These are phyloP conservation scores for Murraya paniculata DNA, from an alignment of 345 rosid genomes.

Conservation along the genomic window DNA sequence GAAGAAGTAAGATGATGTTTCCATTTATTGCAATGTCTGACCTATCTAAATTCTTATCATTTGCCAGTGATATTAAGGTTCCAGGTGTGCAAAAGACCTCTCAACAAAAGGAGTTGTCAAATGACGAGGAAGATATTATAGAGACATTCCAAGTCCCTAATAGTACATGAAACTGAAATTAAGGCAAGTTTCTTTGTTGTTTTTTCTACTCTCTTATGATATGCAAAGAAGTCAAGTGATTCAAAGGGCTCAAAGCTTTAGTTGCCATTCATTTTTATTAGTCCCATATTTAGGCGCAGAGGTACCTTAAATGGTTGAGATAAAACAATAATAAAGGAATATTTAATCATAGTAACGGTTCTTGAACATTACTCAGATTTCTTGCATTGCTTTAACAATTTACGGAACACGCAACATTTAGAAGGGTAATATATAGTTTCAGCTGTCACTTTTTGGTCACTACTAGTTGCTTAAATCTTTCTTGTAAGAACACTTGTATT, in stretches of 20 bases:
- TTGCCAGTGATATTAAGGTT: slow-evolving; percentile 14
- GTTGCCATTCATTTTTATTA: neutral
- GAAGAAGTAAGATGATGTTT: neutral
- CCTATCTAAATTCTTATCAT: neutral
- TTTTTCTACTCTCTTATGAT: neutral
- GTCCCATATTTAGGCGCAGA: neutral
- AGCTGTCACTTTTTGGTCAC: neutral
- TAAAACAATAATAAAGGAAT: neutral
- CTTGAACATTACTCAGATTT: neutral
- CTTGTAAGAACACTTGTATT: neutral
- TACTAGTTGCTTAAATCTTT: neutral
- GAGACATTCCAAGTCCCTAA: slow-evolving; percentile 75
- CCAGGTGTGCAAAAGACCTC: slow-evolving; percentile 96
- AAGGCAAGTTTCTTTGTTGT: slow-evolving; percentile 48
- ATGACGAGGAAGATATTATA: slow-evolving; percentile 90
- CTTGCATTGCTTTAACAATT: neutral
- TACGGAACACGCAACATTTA: neutral
- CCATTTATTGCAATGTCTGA: neutral
- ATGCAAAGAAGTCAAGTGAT: neutral
- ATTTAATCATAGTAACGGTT: neutral
- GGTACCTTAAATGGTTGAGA: neutral
- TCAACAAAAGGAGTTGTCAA: slow-evolving; percentile 90
- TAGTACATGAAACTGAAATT: slow-evolving; percentile 89
- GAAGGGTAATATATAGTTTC: neutral
- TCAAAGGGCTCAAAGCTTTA: neutral